A percentile compares a stretch with the other conserved stretches of the same genome.
Evolutionary conservation across 1,284 basidiomycete genomes (phyloP).

Genomic region (Apiotrichum sp.): DNA sequence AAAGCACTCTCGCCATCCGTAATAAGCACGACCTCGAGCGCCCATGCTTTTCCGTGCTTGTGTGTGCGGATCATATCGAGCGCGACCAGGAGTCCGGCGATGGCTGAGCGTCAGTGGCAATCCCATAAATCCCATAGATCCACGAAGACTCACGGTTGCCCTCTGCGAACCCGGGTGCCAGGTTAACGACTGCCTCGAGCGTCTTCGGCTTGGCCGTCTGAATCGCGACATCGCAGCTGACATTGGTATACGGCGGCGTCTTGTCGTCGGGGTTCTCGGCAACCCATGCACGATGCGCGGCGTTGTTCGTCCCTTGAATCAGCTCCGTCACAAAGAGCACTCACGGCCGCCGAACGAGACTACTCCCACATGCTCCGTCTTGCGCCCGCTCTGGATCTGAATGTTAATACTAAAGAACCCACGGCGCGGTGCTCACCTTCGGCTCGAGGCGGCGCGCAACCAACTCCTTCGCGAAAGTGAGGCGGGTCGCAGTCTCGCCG

Average conservation of each 20-base stretch:
- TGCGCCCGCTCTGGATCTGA: constrained; percentile 79
- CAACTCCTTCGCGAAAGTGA: constrained; percentile 76
- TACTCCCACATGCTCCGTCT: constrained; percentile 85
- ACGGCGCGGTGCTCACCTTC: constrained; percentile 55
- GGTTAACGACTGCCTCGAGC: constrained; percentile 64
- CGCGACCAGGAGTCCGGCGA: constrained; percentile 79
- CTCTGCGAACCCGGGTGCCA: constrained; percentile 51
- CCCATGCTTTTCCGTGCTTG: constrained; percentile 68
- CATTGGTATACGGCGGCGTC: constrained; percentile 58
- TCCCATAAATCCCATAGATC: too few relatives aligned
- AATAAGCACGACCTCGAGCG: constrained; percentile 67
- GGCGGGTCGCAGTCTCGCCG: constrained; percentile 61
- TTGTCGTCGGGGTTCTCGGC: constrained; percentile 34
- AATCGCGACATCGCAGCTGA: constrained; percentile 71
- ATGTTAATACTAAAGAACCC: neutral
- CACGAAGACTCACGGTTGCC: constrained; percentile 34
- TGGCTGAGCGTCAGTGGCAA: constrained; percentile 52
- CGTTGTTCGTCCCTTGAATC: constrained; percentile 62
- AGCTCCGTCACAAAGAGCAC: constrained; percentile 14
- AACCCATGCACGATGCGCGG: constrained; percentile 51
- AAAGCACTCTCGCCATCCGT: constrained; percentile 60
- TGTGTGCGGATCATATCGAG: constrained; percentile 58
- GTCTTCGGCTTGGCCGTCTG: constrained; percentile 68
- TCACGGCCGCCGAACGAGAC: constrained; percentile 74
- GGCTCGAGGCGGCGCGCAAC: constrained; percentile 82